Evolutionary conservation across 805 yeast genomes (phyloP).

Genomic region (Tetrapisispora phaffii): DNA sequence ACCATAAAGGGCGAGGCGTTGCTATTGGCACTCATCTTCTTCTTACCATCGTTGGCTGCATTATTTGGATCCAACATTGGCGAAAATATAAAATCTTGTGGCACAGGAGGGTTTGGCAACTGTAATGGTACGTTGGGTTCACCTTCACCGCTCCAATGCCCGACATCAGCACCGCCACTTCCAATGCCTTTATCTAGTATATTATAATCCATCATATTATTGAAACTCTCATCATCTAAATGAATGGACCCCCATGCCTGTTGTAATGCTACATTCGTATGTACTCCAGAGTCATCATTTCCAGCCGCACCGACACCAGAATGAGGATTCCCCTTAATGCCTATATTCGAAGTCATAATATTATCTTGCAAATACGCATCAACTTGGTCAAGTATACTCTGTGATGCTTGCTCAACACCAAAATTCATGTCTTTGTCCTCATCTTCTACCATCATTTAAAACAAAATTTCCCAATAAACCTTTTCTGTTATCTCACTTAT

Average conservation of each 20-base stretch:
- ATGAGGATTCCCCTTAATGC: too few species aligned
- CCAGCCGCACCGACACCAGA: neutral
- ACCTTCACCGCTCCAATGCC: neutral
- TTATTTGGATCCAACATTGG: neutral
- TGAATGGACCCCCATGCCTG: conserved; percentile 3
- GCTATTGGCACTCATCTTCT: neutral
- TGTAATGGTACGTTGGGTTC: neutral
- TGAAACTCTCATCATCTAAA: neutral
- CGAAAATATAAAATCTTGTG: neutral
- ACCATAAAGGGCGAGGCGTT: conserved; percentile 1
- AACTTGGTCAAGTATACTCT: conserved; percentile 26
- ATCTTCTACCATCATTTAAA: neutral
- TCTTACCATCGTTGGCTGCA: neutral
- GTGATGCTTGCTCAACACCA: conserved; percentile 9
- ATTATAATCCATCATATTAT: neutral
- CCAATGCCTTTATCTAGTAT: neutral
- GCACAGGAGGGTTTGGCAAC: neutral
- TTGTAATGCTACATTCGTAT: too few species aligned
- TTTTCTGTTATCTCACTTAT: too few species aligned
- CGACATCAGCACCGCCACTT: neutral
- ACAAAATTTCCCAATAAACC: too few species aligned
- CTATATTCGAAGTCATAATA: neutral
- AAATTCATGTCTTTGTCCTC: conserved; percentile 1
- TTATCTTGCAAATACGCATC: conserved; percentile 13
- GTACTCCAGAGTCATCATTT: neutral